Evolutionary conservation across 2,329 filamentous ascomycete species (phyloP).

Genomic region (Sporothrix inflata): DNA sequence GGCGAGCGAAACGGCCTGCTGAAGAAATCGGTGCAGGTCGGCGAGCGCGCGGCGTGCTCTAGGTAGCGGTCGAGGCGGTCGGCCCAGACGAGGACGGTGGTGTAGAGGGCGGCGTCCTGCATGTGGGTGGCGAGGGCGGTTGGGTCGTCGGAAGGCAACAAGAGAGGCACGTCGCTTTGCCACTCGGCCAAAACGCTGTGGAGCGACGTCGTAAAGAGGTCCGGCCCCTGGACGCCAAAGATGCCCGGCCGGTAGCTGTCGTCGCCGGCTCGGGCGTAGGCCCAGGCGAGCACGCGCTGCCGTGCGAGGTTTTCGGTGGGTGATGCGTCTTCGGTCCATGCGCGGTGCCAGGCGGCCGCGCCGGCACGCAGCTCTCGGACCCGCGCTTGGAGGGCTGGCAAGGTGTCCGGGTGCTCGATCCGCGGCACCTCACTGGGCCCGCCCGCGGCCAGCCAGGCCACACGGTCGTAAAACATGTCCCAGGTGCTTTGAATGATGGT

Average conservation of each 20-base stretch:
- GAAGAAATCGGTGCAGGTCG: conserved; percentile 33
- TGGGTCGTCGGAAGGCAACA: background rate
- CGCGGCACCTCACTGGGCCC: conserved; percentile 14
- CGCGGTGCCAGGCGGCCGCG: conserved; percentile 29
- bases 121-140: conserved; percentile 22
- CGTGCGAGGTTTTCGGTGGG: background rate
- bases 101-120: conserved; percentile 34
- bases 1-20: conserved; percentile 31
- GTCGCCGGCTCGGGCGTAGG: conserved; percentile 28
- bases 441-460: conserved; percentile 30
- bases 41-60: conserved; percentile 27
- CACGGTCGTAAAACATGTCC: conserved; percentile 31
- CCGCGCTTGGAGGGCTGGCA: conserved; percentile 29
- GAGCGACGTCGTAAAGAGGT: conserved; percentile 30
- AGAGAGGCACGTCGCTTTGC: conserved; percentile 26
- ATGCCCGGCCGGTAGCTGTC: conserved; percentile 34
- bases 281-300: conserved; percentile 31
- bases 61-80: conserved; percentile 34
- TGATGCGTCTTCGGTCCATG: conserved; percentile 28
- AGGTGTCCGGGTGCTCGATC: conserved; percentile 26
- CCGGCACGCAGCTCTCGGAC: conserved; percentile 15
- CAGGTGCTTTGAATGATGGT: conserved; percentile 33
- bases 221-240: conserved; percentile 30
- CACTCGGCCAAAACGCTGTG: background rate
- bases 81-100: conserved; percentile 34